Evolutionary conservation across 2,329 filamentous ascomycete species (phyloP).

Genomic region (Botrytis fabae): DNA sequence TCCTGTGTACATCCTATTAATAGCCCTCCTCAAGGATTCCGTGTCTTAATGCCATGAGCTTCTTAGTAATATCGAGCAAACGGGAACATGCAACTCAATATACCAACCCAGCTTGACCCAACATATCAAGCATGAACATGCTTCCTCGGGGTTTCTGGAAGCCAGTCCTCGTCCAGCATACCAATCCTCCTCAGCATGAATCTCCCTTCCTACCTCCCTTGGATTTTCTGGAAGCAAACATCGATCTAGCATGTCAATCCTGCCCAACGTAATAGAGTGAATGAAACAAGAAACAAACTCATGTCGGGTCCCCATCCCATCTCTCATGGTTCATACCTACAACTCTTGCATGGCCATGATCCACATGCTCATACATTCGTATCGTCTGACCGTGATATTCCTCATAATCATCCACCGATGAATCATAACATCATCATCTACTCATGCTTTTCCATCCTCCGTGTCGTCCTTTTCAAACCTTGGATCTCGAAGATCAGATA

Average conservation of each 20-base stretch:
- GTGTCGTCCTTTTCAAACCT: neutral
- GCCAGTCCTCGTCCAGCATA: neutral
- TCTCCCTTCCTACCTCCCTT: neutral
- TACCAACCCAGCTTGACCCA: neutral
- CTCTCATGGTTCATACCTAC: neutral
- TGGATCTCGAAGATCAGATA: neutral
- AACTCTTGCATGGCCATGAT: neutral
- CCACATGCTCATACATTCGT: neutral
- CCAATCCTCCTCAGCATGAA: conserved; percentile 1
- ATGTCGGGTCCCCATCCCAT: neutral
- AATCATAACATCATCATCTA: neutral
- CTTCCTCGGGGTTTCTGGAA: neutral
- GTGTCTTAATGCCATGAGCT: neutral
- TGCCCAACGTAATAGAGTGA: neutral
- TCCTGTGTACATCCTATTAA: conserved; percentile 1
- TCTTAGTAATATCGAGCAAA: neutral
- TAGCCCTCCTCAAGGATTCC: conserved; percentile 2
- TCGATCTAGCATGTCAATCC: neutral
- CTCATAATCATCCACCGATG: neutral
- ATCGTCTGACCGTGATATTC: neutral
- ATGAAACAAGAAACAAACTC: conserved; percentile 1
- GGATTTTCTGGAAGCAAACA: neutral
- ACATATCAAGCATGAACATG: neutral
- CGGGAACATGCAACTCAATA: neutral
- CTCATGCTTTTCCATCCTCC: neutral